Conservation (phyloP, 164 flowering plant species). For the Umbellularia californica region DNA sequence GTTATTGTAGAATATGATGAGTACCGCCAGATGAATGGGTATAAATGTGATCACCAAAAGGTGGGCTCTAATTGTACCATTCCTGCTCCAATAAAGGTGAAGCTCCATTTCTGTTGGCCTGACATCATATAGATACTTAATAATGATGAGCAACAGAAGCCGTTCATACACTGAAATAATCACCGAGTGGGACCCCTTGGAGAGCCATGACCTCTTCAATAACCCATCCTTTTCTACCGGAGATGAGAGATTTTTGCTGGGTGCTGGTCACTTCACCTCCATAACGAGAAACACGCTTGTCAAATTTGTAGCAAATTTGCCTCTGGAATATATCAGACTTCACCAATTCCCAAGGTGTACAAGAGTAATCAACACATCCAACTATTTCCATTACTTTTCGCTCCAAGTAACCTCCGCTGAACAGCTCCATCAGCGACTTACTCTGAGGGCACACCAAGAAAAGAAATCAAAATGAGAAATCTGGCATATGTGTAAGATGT, state of each 20-base stretch:
- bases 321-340: constrained; percentile 71
- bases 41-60: background rate
- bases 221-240: constrained; percentile 68
- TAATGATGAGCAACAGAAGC: background rate
- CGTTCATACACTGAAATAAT: constrained; percentile 67
- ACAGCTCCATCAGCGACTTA: constrained; percentile 60
- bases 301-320: constrained; percentile 67
- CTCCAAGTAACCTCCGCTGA: constrained; percentile 71
- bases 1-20: too few relatives aligned
- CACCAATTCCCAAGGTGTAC: constrained; percentile 77
- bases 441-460: constrained; percentile 29
- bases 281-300: constrained; percentile 61
- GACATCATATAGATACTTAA: background rate
- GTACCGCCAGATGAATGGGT: background rate
- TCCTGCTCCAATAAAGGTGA: background rate
- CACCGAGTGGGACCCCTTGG: constrained; percentile 85
- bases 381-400: constrained; percentile 70
- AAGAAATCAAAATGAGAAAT: too few relatives aligned
- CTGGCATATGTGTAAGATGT: background rate
- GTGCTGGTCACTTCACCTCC: constrained; percentile 85
- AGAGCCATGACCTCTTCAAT: constrained; percentile 88
- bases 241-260: constrained; percentile 65
- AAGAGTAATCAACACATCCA: constrained; percentile 72
- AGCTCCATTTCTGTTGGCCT: background rate
- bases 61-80: background rate